These are phyloP conservation scores for Phytopythium sindhum DNA, from an alignment of 352 stramenopile species.

Conservation along the genomic window DNA sequence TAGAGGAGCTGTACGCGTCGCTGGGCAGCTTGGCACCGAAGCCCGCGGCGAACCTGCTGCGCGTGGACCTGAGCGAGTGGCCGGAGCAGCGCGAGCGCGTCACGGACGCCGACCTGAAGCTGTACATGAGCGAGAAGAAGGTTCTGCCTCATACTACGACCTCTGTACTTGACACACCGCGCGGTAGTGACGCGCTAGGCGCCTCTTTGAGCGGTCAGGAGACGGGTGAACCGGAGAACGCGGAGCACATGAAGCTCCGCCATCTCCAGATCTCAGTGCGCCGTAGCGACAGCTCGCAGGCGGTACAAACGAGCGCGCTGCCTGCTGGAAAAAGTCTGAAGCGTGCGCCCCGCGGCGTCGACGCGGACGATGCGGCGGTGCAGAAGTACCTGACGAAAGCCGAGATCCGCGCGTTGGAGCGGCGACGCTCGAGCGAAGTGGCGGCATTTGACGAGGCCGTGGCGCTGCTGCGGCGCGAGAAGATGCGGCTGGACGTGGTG, in stretches of 20 bases:
- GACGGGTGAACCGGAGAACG: background rate
- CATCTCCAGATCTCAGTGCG: background rate
- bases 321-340: background rate
- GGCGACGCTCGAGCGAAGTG: conserved; percentile 64
- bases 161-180: background rate
- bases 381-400: conserved; percentile 51
- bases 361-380: conserved; percentile 45
- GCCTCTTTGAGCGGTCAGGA: background rate
- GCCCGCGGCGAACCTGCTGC: conserved; percentile 13
- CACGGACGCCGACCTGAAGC: conserved; percentile 71
- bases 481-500: conserved; percentile 78
- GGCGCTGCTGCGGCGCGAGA: conserved; percentile 86
- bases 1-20: conserved; percentile 42
- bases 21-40: conserved; percentile 21
- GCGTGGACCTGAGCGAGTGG: conserved; percentile 80
- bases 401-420: conserved; percentile 65
- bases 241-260: background rate
- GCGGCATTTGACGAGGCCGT: conserved; percentile 84
- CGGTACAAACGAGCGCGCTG: background rate
- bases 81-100: conserved; percentile 86
- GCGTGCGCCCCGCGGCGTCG: conserved; percentile 17
- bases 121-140: conserved; percentile 58
- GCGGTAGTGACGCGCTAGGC: background rate
- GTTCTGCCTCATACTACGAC: conserved; percentile 33
- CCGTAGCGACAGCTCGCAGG: no score